A percentile compares a stretch with the other conserved stretches of the same genome.
phyloP scores from a whole-genome alignment of 202 grass and related monocot genomes.

The Brachypodium distachyon region DNA sequence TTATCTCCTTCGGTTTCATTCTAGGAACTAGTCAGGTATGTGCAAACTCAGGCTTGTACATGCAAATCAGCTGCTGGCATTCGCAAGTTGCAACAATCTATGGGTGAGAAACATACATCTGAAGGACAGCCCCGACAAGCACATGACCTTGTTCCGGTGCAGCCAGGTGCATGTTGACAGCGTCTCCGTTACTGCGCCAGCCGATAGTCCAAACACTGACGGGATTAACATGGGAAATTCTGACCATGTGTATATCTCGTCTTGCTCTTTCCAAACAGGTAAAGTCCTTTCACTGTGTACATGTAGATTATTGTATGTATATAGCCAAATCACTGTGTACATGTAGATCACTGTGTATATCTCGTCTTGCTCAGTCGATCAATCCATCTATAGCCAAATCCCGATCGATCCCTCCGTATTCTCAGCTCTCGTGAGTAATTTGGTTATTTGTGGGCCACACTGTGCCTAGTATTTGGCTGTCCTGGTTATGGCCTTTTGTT shows the following conservation, averaged over 20 bases:
- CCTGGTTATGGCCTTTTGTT: too few species aligned
- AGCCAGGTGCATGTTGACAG: neutral
- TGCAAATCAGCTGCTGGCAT: constrained; percentile 34
- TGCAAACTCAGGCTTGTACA: neutral
- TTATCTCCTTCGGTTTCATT: neutral
- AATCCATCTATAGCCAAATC: too few species aligned
- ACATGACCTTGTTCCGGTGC: constrained; percentile 44
- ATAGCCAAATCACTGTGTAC: too few species aligned
- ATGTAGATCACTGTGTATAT: too few species aligned
- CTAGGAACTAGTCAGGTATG: too few species aligned
- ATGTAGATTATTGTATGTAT: too few species aligned
- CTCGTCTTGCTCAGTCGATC: too few species aligned
- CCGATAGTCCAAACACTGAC: constrained; percentile 73
- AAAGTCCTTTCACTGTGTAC: neutral
- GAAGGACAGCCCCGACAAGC: constrained; percentile 42
- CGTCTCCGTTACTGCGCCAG: constrained; percentile 34
- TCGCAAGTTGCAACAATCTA: constrained; percentile 31
- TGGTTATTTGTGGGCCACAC: too few species aligned
- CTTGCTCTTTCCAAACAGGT: constrained; percentile 42
- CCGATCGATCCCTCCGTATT: too few species aligned
- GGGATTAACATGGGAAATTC: constrained; percentile 38
- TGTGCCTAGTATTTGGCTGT: too few species aligned
- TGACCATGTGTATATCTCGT: constrained; percentile 23
- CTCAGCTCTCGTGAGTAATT: too few species aligned
- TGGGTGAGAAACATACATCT: constrained; percentile 25